Percentiles rank a stretch among this genome's conserved stretches.
Evolutionary conservation across 225 moss, liverwort and hornwort species (phyloP).

Genomic region (Pseudisothecium myosuroides): DNA sequence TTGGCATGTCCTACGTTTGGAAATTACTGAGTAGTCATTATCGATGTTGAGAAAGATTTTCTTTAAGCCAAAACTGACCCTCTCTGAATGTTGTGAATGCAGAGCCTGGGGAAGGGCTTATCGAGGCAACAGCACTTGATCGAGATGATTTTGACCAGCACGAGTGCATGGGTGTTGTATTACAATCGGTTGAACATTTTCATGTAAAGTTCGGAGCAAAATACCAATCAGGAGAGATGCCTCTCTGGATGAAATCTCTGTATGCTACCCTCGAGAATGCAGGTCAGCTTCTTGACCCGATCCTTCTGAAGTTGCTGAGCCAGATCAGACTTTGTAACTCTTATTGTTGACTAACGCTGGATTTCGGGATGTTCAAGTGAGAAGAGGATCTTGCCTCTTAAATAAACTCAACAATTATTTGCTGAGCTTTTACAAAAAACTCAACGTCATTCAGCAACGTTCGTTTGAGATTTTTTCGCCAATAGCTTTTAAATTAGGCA

Average conservation of each 20-base stretch:
- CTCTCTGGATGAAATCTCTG: constrained; percentile 81
- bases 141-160: constrained; percentile 92
- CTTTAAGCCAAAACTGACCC: not conserved
- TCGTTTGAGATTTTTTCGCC: not conserved
- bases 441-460: not conserved
- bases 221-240: constrained; percentile 45
- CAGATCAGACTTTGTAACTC: not conserved
- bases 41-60: not conserved
- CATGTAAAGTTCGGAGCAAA: constrained; percentile 47
- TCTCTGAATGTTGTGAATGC: not conserved
- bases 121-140: constrained; percentile 42
- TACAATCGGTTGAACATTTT: constrained; percentile 51
- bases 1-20: not conserved
- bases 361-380: not conserved
- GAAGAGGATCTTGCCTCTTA: not conserved
- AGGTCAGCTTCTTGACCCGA: constrained; percentile 7
- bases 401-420: not conserved
- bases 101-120: constrained; percentile 18
- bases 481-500: not conserved
- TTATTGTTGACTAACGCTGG: not conserved
- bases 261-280: constrained; percentile 57
- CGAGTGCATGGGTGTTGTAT: constrained; percentile 72
- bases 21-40: not conserved
- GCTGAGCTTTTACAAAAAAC: not conserved
- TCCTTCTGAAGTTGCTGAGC: not conserved